These are phyloP conservation scores for Hypomontagnella monticulosa DNA, from an alignment of 495 filamentous ascomycete genomes.

Conservation along the genomic window DNA sequence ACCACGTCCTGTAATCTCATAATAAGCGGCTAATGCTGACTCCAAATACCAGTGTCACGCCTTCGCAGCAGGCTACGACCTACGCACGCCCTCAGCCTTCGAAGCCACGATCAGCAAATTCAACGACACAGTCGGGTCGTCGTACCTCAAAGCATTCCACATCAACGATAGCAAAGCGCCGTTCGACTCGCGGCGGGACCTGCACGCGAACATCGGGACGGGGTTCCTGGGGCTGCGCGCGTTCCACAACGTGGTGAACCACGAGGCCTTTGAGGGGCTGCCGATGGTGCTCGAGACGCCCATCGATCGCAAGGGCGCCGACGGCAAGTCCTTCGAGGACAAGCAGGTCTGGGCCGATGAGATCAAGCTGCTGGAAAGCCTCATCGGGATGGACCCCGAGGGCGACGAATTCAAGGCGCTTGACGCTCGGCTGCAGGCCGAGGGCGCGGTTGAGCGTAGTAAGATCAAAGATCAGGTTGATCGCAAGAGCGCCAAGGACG, in stretches of 20 bases:
- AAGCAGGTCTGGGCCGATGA: conserved; percentile 82
- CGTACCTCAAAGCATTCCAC: conserved; percentile 86
- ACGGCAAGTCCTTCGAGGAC: conserved; percentile 71
- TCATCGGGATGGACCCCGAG: conserved; percentile 84
- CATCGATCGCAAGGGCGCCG: conserved; percentile 70
- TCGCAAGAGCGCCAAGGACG: conserved; percentile 67
- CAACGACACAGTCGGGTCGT: conserved; percentile 77
- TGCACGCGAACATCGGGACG: conserved; percentile 94
- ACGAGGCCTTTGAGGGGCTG: conserved; percentile 74
- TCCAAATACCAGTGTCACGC: conserved; percentile 70
- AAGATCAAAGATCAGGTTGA: conserved; percentile 81
- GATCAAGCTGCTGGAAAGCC: conserved; percentile 86
- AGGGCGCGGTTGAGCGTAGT: conserved; percentile 73
- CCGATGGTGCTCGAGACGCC: conserved; percentile 97
- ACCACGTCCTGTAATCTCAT: neutral
- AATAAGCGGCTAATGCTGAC: neutral
- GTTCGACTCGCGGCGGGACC: conserved; percentile 76
- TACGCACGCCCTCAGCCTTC: conserved; percentile 79
- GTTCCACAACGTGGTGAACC: conserved; percentile 92
- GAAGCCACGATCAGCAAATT: conserved; percentile 76
- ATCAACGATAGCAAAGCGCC: conserved; percentile 95
- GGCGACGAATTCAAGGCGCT: conserved; percentile 71
- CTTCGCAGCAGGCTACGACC: conserved; percentile 92
- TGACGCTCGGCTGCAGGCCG: conserved; percentile 70
- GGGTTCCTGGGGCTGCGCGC: conserved; percentile 90